A percentile compares a stretch with the other conserved stretches of the same genome.
These are phyloP conservation scores for Tulasnella sp. DNA, from an alignment of 768 basidiomycete species.

Conservation along the genomic window DNA sequence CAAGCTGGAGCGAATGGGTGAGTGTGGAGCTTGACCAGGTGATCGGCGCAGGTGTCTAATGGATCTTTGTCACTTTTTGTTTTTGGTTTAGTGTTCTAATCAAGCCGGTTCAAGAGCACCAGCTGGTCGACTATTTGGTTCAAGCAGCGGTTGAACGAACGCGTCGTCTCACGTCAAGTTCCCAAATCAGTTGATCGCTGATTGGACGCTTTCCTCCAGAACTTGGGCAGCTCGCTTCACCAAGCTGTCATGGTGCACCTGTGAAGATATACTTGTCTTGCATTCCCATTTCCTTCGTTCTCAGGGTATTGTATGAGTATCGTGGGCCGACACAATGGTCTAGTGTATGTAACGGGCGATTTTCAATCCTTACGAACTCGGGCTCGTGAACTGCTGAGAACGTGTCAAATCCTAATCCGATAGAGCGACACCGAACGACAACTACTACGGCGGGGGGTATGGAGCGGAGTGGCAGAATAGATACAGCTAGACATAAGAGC, in stretches of 20 bases:
- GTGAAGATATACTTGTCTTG: too few relatives aligned
- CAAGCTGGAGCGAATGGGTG: slow-evolving; percentile 33
- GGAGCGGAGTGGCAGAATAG: not conserved
- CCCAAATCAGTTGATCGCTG: too few relatives aligned
- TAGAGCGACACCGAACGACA: not conserved
- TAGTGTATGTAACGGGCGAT: too few relatives aligned
- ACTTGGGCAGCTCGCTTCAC: too few relatives aligned
- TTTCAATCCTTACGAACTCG: too few relatives aligned
- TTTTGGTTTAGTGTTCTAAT: slow-evolving; percentile 23
- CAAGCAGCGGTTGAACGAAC: slow-evolving; percentile 16
- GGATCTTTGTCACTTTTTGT: not conserved
- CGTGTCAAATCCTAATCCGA: not conserved
- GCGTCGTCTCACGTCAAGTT: too few relatives aligned
- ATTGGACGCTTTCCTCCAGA: too few relatives aligned
- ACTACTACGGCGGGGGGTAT: not conserved
- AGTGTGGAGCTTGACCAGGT: not conserved
- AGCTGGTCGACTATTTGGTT: slow-evolving; percentile 30
- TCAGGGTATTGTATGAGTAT: too few relatives aligned
- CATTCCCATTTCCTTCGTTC: too few relatives aligned
- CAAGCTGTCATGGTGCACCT: too few relatives aligned
- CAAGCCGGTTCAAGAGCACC: slow-evolving; percentile 31
- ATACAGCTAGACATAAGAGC: not conserved
- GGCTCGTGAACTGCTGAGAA: not conserved
- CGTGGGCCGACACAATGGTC: too few relatives aligned
- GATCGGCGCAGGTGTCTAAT: not conserved